Conservation (phyloP, 75 land plant species). For the Chamaecyparis obtusa region DNA sequence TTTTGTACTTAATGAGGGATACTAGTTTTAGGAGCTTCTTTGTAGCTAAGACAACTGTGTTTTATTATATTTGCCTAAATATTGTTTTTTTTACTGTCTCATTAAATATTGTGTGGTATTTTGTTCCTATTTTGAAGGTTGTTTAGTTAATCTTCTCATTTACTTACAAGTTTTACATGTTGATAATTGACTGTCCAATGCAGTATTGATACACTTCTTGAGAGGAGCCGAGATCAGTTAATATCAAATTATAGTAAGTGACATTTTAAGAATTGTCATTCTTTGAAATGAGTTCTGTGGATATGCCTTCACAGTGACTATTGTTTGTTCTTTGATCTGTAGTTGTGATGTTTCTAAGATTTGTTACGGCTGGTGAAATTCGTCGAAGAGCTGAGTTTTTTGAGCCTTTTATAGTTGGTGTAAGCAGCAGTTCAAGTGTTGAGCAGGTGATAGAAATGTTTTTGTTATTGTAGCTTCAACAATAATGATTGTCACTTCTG, state of each 20-base stretch:
- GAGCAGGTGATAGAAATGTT: conserved; percentile 56
- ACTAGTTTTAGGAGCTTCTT: neutral
- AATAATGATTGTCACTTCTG: neutral
- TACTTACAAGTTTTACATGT: neutral
- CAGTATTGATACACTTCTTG: conserved; percentile 74
- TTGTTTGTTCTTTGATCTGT: conserved; percentile 8
- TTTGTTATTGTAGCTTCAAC: neutral
- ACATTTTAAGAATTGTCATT: neutral
- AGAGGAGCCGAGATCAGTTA: conserved; percentile 66
- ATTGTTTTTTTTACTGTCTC: neutral
- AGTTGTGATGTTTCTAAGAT: conserved; percentile 99
- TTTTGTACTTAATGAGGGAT: neutral
- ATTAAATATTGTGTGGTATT: neutral
- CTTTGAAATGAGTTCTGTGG: neutral
- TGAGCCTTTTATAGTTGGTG: conserved; percentile 85
- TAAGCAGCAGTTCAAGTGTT: conserved; percentile 60
- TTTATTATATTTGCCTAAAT: neutral
- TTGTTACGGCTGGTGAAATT: conserved; percentile 94
- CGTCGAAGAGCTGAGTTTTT: conserved; percentile 84
- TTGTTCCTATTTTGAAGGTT: neutral
- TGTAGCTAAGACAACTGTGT: neutral
- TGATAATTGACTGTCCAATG: neutral
- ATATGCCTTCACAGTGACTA: conserved; percentile 11
- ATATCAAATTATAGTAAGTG: conserved; percentile 86
- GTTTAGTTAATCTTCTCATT: neutral